Evolutionary conservation across 805 yeast genomes (phyloP), one percentile per base, ranked within the genome.

Genomic region (Yarrowia keelungensis): DNA sequence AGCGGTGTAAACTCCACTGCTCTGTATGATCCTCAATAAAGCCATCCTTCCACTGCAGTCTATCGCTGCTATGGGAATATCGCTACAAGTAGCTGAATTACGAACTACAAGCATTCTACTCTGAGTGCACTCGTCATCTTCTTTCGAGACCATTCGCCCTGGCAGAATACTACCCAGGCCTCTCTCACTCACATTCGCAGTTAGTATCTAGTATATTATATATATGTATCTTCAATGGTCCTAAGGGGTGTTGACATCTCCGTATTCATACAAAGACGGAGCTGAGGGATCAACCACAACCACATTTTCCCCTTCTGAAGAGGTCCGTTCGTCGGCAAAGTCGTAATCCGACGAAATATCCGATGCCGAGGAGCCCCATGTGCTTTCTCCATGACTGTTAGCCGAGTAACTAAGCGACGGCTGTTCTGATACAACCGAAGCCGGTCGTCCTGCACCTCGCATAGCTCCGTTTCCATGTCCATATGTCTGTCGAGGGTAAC

Each of bases 351-450:
- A 59, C 41, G 65, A 59, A 45, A 59, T 43, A 15, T 59, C 65
- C n/a, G 65, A 59, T 2, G 65, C 65, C 26, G 65, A 59, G 11
- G 65, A 59, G 35, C 65, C 65, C 65, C 65, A 59, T 4, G 65
- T 43, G 51, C 65, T 59, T 59, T 59, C 65, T 11, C 51, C 65
- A 19, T 59, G 51, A 16, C 51, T 59, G 42, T 59, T 59, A 11
- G 65, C 65, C 4, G 65, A 59, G 36, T 59, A 59, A n/a, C 65
- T 59, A 8, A 59, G 35, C 12, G 65, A 59, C 12, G 65, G 65
- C 51, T 59, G 65, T 10, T 59, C 65, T 8, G 65, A 59, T 8
- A 56, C 64, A 9, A 56, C 16, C 8, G 64, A 56, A 3, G 64
- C 64, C 0, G 64, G 64, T 10, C 64, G 41, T 42, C 10, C 41